Evolutionary conservation across 1,284 basidiomycete genomes (phyloP), one percentile per base, ranked within the genome.

Genomic region (Mycocalia duriaeana): DNA sequence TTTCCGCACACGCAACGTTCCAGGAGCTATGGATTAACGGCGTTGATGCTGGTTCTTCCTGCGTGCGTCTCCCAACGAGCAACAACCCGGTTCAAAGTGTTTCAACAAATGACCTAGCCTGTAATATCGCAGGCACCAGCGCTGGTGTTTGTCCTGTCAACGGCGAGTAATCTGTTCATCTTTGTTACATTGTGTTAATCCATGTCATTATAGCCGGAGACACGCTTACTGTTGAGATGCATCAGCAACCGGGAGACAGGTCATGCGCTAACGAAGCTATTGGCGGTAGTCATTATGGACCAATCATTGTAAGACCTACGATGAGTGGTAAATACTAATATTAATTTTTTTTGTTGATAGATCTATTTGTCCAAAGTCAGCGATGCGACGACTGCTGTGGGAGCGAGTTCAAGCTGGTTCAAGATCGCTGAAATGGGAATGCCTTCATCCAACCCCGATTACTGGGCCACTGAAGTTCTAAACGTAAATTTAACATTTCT

Each of bases 401-500:
- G 72, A 20, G 62, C 71, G 2, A 57, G 55, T 42, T 64, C 70
- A 5, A 53, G 53, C 31, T 79, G 76, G 76, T 79, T 79, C 67
- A 79, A 79, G 64, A 67, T 78, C 39, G 60, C 67, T 11, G 69
- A 78, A 57, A 67, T 69, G 49, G 76, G 76, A 38, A 55, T 77
- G 18, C 69, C 71, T 0, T 73, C 73, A 31, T 69, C 62, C 53
- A 70, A 68, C 56, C 73, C 73, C 2, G 71, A 72, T 46, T 76
- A 75, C 59, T 78, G 71, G 69, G 66, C 18, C 63, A 68, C 47
- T 9, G 31, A 34, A 7, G 31, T 34, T 34, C 31, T 34, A 14
- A 34, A 34, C 31, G 31, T 34, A 34, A 4, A 34, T 34, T 14
- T 31, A 34, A 34, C n/a, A n/a, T n/a, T n/a, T n/a, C n/a, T 14